Evolutionary conservation across 23 red algal species (phyloP).

Genomic region (Gracilaria domingensis): DNA sequence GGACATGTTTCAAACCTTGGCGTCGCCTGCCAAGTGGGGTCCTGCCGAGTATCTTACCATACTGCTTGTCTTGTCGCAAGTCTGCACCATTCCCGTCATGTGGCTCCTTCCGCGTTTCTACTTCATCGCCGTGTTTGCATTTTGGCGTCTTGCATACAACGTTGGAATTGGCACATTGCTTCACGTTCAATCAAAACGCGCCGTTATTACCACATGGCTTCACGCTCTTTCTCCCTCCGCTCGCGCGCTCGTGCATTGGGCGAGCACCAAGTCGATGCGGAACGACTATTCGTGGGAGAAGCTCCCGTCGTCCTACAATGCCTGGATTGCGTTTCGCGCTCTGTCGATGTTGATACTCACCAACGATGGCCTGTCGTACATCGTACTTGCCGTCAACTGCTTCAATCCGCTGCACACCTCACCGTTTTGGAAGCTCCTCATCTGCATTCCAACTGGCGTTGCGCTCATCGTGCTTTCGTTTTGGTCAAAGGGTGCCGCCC

Average conservation of each 20-base stretch:
- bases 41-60: slow-evolving; percentile 69
- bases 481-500: slow-evolving; percentile 88
- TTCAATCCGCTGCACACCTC: slow-evolving; percentile 61
- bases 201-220: slow-evolving; percentile 65
- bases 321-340: slow-evolving; percentile 91
- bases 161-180: slow-evolving; percentile 82
- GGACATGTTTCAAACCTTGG: slow-evolving; percentile 80
- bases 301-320: slow-evolving; percentile 76
- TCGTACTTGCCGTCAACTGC: slow-evolving; percentile 70
- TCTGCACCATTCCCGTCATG: slow-evolving; percentile 27
- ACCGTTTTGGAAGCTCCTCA: slow-evolving; percentile 13
- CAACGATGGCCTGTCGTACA: slow-evolving; percentile 95
- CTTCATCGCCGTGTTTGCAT: slow-evolving; percentile 78
- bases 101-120: slow-evolving; percentile 46
- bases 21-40: slow-evolving; percentile 61
- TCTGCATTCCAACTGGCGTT: slow-evolving; percentile 56
- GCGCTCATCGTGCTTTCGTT: slow-evolving; percentile 75
- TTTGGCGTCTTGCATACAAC: slow-evolving; percentile 96
- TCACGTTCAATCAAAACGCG: slow-evolving; percentile 55
- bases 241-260: slow-evolving; percentile 31
- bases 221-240: slow-evolving; percentile 42
- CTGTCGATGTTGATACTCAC: slow-evolving; percentile 89
- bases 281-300: slow-evolving; percentile 55
- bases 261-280: slow-evolving; percentile 40
- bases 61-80: slow-evolving; percentile 20